These are phyloP conservation scores for Xylaria sp. DNA, from an alignment of 2,329 filamentous ascomycete genomes.

Conservation along the genomic window DNA sequence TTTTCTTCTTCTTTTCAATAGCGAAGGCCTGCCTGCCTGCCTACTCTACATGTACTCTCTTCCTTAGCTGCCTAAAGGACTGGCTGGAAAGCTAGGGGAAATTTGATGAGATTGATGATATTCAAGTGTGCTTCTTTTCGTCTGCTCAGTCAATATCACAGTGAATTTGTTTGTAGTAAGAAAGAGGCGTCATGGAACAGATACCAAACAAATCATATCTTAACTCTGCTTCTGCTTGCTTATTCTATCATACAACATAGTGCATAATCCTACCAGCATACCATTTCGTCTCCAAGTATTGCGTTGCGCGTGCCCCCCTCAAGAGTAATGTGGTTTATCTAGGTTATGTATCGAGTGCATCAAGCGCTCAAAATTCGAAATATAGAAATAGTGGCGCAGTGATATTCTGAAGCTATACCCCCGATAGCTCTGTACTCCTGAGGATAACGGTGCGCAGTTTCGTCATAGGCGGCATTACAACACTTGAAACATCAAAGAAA, in stretches of 20 bases:
- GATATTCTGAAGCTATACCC: too few relatives aligned
- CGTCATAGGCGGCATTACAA: constrained; percentile 23
- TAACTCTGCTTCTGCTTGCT: background rate
- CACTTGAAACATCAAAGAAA: background rate
- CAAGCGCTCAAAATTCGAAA: background rate
- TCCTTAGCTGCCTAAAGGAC: background rate
- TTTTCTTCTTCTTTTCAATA: background rate
- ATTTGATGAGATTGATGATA: background rate
- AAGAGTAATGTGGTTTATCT: background rate
- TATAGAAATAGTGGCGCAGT: background rate
- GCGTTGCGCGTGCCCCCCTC: background rate
- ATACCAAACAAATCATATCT: constrained; percentile 4
- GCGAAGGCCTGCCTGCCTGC: background rate
- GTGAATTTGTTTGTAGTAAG: background rate
- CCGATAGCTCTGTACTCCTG: constrained; percentile 16
- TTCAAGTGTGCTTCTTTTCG: background rate
- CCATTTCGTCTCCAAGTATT: constrained; percentile 23
- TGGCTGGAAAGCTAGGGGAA: background rate
- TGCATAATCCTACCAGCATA: constrained; percentile 25
- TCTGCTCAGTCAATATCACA: background rate
- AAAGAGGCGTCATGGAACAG: background rate
- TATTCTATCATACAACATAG: constrained; percentile 15
- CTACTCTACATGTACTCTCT: background rate
- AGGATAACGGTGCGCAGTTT: constrained; percentile 2
- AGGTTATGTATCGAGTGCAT: background rate